A percentile compares a stretch with the other conserved stretches of the same genome.
Evolutionary conservation across 2,329 filamentous ascomycete species (phyloP).

Genomic region (Neopestalotiopsis sp.): DNA sequence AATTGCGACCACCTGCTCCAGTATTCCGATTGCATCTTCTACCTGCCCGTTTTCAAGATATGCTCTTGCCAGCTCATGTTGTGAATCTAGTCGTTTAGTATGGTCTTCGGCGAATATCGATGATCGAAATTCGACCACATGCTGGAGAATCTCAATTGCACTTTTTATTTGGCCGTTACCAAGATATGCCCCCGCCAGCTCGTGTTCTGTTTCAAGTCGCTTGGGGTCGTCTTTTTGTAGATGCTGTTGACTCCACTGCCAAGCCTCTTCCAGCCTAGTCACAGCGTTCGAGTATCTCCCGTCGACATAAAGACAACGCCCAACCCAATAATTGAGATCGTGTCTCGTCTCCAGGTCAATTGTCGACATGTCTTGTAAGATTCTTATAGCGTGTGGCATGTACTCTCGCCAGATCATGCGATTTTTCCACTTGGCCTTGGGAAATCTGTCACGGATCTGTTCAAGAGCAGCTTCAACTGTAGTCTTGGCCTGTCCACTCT

Average conservation of each 20-base stretch:
- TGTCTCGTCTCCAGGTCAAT: background rate
- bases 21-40: background rate
- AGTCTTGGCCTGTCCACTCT: background rate
- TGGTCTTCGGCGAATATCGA: background rate
- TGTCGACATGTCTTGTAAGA: background rate
- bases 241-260: background rate
- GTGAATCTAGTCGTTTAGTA: background rate
- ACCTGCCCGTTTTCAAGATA: background rate
- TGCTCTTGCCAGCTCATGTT: background rate
- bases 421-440: background rate
- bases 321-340: background rate
- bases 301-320: background rate
- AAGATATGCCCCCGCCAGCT: background rate
- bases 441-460: background rate
- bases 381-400: background rate
- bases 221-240: background rate
- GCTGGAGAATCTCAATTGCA: background rate
- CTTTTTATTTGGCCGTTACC: background rate
- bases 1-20: background rate
- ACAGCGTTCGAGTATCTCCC: background rate
- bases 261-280: background rate
- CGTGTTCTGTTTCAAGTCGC: background rate
- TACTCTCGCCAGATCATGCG: background rate
- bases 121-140: background rate
- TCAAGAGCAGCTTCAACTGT: background rate